Conservation (phyloP, 192 early-diverging fungal species). For the Gonapodya sp. region DNA sequence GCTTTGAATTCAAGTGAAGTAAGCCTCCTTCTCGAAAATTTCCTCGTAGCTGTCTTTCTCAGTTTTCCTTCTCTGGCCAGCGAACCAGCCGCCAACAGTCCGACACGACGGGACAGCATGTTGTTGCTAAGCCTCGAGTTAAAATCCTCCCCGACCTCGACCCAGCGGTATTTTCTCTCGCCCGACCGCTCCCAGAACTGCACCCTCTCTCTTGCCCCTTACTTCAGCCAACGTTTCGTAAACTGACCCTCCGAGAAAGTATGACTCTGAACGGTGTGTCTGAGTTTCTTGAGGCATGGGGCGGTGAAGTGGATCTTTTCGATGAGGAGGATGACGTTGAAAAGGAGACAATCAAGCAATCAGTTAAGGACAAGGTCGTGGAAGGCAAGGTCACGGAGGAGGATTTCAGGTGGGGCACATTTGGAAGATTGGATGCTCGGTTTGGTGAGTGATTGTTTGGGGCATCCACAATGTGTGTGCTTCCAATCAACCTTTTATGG, state of each 20-base stretch:
- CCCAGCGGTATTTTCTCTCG: neutral
- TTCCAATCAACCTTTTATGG: neutral
- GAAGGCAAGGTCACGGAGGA: neutral
- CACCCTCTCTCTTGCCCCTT: neutral
- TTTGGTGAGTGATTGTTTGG: constrained; percentile 4
- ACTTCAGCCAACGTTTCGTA: neutral
- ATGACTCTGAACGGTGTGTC: neutral
- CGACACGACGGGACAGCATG: neutral
- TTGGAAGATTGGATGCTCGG: neutral
- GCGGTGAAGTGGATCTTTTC: neutral
- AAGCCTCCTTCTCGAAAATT: no score
- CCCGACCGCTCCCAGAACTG: neutral
- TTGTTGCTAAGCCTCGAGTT: neutral
- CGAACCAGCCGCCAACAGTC: neutral
- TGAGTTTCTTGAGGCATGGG: neutral
- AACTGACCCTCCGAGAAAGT: neutral
- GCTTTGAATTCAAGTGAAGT: no score
- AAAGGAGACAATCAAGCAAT: neutral
- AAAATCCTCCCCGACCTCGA: neutral
- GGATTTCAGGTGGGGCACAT: neutral
- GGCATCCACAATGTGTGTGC: neutral
- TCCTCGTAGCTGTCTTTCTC: no score
- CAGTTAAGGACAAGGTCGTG: neutral
- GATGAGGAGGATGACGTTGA: neutral
- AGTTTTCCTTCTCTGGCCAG: no score